phyloP scores from a whole-genome alignment of 345 rosid species.

The Passiflora organensis region DNA sequence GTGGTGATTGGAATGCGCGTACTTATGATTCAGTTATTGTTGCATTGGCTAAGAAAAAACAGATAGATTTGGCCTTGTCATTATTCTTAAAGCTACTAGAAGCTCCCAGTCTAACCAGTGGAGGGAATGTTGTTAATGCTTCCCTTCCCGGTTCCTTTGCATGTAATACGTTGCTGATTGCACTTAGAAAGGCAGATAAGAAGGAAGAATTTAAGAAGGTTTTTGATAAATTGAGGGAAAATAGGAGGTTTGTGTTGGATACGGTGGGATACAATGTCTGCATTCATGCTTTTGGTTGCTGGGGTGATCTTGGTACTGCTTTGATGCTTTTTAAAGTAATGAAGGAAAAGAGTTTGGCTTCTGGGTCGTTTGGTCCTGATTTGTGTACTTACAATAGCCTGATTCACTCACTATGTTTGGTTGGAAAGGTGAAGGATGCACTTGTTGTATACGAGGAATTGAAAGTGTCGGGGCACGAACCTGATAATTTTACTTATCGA shows the following conservation, averaged over 20 bases:
- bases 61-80: conserved; percentile 50
- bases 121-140: conserved; percentile 16
- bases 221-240: conserved; percentile 39
- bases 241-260: conserved; percentile 51
- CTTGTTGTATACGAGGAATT: conserved; percentile 66
- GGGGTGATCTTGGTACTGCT: conserved; percentile 65
- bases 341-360: conserved; percentile 46
- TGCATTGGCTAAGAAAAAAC: conserved; percentile 59
- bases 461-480: conserved; percentile 78
- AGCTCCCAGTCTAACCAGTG: conserved; percentile 15
- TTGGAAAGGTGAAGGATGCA: conserved; percentile 74
- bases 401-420: conserved; percentile 62
- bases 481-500: conserved; percentile 68
- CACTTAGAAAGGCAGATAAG: conserved; percentile 57
- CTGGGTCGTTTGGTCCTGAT: conserved; percentile 51
- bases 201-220: conserved; percentile 47
- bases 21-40: conserved; percentile 62
- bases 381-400: conserved; percentile 86
- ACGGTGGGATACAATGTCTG: conserved; percentile 73
- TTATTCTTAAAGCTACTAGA: conserved; percentile 68
- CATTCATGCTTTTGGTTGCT: conserved; percentile 77
- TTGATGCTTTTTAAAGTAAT: conserved; percentile 72
- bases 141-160: conserved; percentile 49
- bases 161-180: conserved; percentile 61
- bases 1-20: conserved; percentile 35